Conservation (phyloP, 495 filamentous ascomycete genomes). For the Pyronema domesticum region DNA sequence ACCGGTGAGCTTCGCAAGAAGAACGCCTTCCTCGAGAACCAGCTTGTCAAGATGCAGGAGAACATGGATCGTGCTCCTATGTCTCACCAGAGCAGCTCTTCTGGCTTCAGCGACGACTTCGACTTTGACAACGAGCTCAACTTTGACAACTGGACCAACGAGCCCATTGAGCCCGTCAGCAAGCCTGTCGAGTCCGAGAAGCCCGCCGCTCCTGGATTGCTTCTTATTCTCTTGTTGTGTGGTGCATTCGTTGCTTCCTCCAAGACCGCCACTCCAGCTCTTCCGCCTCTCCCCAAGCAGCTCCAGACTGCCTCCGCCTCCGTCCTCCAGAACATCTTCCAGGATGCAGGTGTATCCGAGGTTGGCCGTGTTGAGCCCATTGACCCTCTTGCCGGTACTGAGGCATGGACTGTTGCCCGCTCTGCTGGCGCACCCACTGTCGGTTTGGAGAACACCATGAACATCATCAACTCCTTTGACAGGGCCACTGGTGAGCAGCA, state of each 20-base stretch:
- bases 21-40: constrained; percentile 71
- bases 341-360: constrained; percentile 48
- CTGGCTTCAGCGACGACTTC: constrained; percentile 32
- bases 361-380: constrained; percentile 19
- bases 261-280: constrained; percentile 46
- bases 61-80: constrained; percentile 28
- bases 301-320: constrained; percentile 81
- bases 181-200: constrained; percentile 41
- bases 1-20: constrained; percentile 91
- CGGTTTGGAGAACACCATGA: constrained; percentile 23
- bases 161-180: constrained; percentile 31
- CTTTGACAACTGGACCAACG: constrained; percentile 15
- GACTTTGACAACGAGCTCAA: constrained; percentile 29
- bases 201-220: constrained; percentile 44
- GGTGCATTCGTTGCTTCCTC: constrained; percentile 84
- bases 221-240: constrained; percentile 75
- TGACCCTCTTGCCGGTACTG: constrained; percentile 15
- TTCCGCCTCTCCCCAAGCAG: constrained; percentile 81
- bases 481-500: constrained; percentile 69
- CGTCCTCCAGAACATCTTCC: constrained; percentile 73
- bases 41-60: constrained; percentile 61
- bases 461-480: constrained; percentile 23
- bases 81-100: constrained; percentile 20
- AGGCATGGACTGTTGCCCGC: constrained; percentile 22
- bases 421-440: constrained; percentile 23